Percentiles rank a stretch among this genome's conserved stretches.
Evolutionary conservation across 1,139 yeast species (phyloP).

Genomic region (Fermentozyma sake): DNA sequence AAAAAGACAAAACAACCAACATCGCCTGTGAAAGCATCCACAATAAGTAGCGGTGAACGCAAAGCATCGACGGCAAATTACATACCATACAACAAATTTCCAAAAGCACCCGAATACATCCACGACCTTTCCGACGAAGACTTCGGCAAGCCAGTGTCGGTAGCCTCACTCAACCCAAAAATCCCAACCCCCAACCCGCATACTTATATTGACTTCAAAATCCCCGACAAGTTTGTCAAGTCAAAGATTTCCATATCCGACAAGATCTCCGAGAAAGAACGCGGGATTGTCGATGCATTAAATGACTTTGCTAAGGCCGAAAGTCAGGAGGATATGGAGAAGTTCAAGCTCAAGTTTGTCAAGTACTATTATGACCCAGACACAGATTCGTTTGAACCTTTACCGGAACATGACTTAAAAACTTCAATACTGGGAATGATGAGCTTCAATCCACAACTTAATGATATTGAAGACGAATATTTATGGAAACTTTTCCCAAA

Average conservation of each 20-base stretch:
- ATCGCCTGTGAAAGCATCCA: no score
- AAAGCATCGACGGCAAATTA: no score
- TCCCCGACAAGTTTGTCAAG: conserved; percentile 29
- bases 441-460: conserved; percentile 31
- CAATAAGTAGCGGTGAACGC: no score
- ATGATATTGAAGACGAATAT: conserved; percentile 37
- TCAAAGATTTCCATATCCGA: conserved; percentile 13
- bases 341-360: conserved; percentile 22
- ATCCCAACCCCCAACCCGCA: conserved; percentile 1
- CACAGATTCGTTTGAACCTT: conserved; percentile 21
- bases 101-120: conserved; percentile 24
- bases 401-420: conserved; percentile 37
- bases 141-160: neutral
- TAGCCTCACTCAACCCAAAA: no score
- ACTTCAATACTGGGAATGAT: conserved; percentile 40
- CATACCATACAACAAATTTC: conserved; percentile 27
- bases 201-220: conserved; percentile 22
- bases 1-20: conserved; percentile 1
- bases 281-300: conserved; percentile 23
- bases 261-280: conserved; percentile 22
- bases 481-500: conserved; percentile 39
- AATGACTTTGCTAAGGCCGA: conserved; percentile 22
- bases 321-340: conserved; percentile 23
- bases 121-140: conserved; percentile 3
- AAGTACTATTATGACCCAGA: conserved; percentile 28